Conservation (phyloP, 176 grass and related monocot genomes). For the Triticum turgidum region DNA sequence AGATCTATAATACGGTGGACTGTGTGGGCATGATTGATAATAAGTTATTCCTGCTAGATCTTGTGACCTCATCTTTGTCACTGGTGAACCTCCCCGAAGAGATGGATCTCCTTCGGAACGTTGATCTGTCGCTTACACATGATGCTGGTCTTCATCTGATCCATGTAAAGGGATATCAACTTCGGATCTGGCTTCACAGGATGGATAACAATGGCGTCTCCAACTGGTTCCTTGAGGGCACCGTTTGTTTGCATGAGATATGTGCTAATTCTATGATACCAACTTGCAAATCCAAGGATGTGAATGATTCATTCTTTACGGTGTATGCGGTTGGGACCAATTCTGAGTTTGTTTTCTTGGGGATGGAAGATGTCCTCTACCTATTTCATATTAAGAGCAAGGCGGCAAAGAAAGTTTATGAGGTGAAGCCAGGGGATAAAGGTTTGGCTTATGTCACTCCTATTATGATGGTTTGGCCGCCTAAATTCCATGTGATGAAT, state of each 20-base stretch:
- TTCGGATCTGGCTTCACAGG: conserved; percentile 14
- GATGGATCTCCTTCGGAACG: no score
- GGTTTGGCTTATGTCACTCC: neutral
- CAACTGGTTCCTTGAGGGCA: conserved; percentile 2
- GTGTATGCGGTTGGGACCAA: neutral
- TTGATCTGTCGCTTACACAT: neutral
- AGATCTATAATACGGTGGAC: neutral
- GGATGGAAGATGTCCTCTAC: neutral
- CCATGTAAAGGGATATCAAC: neutral
- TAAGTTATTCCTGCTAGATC: neutral
- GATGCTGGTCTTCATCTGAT: conserved; percentile 3
- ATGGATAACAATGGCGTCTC: neutral
- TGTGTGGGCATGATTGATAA: no score
- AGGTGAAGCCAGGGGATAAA: neutral
- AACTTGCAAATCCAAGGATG: neutral
- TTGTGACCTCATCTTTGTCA: neutral
- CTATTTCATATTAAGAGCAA: neutral
- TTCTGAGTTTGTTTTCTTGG: neutral
- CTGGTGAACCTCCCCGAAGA: neutral
- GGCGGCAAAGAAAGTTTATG: neutral
- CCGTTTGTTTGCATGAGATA: neutral
- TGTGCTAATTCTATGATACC: neutral
- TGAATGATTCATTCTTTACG: neutral
- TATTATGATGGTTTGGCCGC: neutral
- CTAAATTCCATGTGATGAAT: neutral